Percentiles rank a stretch among this genome's conserved stretches.
Evolutionary conservation across 2,329 filamentous ascomycete genomes (phyloP).

Genomic region (Cladosporium sp.): DNA sequence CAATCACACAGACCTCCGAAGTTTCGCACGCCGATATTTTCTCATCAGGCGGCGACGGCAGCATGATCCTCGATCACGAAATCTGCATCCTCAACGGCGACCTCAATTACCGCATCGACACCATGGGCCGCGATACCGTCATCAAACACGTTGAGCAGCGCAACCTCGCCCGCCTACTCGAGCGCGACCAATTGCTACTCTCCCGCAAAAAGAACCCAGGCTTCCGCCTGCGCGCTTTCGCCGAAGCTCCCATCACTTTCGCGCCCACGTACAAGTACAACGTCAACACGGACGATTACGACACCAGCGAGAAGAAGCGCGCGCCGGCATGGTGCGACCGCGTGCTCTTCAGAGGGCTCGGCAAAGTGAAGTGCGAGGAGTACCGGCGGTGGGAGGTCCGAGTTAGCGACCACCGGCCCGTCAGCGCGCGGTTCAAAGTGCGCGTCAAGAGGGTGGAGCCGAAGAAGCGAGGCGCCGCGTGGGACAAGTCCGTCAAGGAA

Average conservation of each 20-base stretch:
- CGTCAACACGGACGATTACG: conserved; percentile 88
- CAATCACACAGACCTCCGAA: conserved; percentile 61
- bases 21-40: conserved; percentile 72
- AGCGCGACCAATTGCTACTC: conserved; percentile 87
- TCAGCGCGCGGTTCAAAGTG: conserved; percentile 77
- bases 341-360: conserved; percentile 74
- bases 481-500: conserved; percentile 40
- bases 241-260: conserved; percentile 86
- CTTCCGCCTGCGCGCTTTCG: conserved; percentile 81
- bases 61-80: conserved; percentile 93
- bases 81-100: conserved; percentile 96
- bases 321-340: conserved; percentile 96
- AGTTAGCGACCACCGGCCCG: conserved; percentile 87
- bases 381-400: conserved; percentile 85
- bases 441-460: conserved; percentile 75
- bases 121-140: conserved; percentile 89
- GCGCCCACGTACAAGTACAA: conserved; percentile 98
- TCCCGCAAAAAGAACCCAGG: conserved; percentile 83
- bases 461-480: conserved; percentile 48
- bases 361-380: conserved; percentile 77
- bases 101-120: conserved; percentile 96
- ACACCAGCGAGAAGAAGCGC: conserved; percentile 81
- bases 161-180: conserved; percentile 79
- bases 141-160: conserved; percentile 75
- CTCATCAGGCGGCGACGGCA: conserved; percentile 86